These are phyloP conservation scores for Paramyrothecium sp. DNA, from an alignment of 2,329 filamentous ascomycete species.

Conservation along the genomic window DNA sequence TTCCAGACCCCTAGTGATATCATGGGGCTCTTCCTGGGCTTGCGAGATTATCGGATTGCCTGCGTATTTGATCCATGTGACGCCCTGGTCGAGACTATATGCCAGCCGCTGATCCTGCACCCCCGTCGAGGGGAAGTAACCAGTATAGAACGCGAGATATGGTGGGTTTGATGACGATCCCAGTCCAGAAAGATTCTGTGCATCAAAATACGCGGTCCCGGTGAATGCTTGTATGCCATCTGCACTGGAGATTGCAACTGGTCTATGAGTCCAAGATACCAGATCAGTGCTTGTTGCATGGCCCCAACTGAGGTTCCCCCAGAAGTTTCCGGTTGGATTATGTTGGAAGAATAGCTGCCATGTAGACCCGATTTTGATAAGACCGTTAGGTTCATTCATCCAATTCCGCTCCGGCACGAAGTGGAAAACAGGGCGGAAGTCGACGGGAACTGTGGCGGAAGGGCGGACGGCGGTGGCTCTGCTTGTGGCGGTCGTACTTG, in stretches of 20 bases:
- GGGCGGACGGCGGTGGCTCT: constrained; percentile 1
- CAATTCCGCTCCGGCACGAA: background rate
- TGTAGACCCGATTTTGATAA: background rate
- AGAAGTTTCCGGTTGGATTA: background rate
- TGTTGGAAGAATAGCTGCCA: background rate
- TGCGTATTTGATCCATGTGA: background rate
- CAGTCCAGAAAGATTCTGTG: background rate
- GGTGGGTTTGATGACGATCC: background rate
- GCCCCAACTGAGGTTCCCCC: background rate
- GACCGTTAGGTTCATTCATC: background rate
- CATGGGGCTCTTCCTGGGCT: background rate
- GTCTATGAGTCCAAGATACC: background rate
- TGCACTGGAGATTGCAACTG: background rate
- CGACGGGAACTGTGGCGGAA: background rate
- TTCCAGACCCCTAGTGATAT: background rate
- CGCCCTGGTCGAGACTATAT: background rate
- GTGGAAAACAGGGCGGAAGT: constrained; percentile 2
- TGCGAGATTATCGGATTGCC: background rate
- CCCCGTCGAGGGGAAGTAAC: background rate
- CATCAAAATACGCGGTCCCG: background rate
- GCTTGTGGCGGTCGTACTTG: constrained; percentile 1
- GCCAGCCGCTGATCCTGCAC: constrained; percentile 1
- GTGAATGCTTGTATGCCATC: background rate
- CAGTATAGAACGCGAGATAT: background rate
- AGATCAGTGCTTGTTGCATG: background rate